phyloP scores from a whole-genome alignment of 83 land plant genomes.

The Picea abies region DNA sequence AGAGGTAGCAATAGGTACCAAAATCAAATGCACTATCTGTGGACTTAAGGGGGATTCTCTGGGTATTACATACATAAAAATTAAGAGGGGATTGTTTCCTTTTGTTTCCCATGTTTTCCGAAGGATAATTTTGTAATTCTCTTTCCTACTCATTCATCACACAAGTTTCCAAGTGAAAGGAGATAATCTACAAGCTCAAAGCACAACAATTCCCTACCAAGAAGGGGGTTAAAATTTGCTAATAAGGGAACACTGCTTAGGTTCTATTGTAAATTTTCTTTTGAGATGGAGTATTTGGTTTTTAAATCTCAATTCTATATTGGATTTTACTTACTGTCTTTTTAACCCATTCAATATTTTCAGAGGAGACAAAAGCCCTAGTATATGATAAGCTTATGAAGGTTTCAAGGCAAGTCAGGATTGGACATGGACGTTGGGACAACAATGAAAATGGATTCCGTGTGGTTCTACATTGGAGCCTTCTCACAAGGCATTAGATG shows the following conservation, averaged over 20 bases:
- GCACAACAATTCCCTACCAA: neutral
- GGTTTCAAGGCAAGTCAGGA: neutral
- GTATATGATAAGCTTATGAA: neutral
- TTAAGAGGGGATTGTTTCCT: neutral
- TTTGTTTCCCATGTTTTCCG: neutral
- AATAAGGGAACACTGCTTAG: neutral
- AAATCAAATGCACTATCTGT: slow-evolving; percentile 66
- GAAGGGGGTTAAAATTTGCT: neutral
- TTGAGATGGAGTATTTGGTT: too few species aligned
- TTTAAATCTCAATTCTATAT: neutral
- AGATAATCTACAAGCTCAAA: slow-evolving; percentile 25
- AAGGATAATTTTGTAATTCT: slow-evolving; percentile 71
- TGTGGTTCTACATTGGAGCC: slow-evolving; percentile 81
- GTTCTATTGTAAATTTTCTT: neutral
- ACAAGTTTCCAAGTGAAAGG: slow-evolving; percentile 27
- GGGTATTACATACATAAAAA: neutral
- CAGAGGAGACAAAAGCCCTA: neutral
- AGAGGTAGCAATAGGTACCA: slow-evolving; percentile 59
- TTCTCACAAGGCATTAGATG: slow-evolving; percentile 56
- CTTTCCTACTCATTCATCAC: slow-evolving; percentile 67
- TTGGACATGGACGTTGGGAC: slow-evolving; percentile 26
- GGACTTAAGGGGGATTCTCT: slow-evolving; percentile 55
- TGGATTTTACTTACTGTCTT: neutral
- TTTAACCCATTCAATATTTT: neutral
- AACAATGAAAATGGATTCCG: slow-evolving; percentile 57